Base-by-base conservation (phyloP, 2,329 filamentous ascomycete species). In the Byssothecium circinans region DNA sequence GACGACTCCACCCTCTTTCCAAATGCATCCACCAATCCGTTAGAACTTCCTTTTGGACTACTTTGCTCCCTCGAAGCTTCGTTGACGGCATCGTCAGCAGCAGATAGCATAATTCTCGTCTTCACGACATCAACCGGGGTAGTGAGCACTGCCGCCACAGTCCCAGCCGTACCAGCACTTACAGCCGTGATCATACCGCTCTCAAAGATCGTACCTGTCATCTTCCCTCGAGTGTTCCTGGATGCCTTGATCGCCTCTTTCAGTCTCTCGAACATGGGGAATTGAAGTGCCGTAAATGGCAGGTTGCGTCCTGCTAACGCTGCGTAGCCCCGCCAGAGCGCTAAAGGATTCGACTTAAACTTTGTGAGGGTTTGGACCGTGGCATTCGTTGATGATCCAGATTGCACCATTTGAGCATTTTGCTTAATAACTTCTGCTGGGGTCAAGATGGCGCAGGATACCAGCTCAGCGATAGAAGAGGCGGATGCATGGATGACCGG, bases 401-500 rank as follows among this genome's bases (percentile, higher is more conserved):
- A 47, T 36, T 78, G 47, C 1, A 94, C 77, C 81, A 96, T 91
- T 70, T 96, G 91, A 0, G 91, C 90, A 70, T 96, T 96, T 67
- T 95, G 91, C 74, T 96, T 96, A 54, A 96, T 82, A 7, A 95
- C 89, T 68, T 96, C 91, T 12, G 90, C 89, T 0, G 91, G 91
- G 0, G 91, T 92, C 29, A 96, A 81, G 51, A 96, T 88, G 17
- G 90, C 78, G 65, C 91, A 96, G 4, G 89, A 91, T 2, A 90
- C 88, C 57, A 91, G 81, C 71, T 96, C 91, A 1, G 87, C 91
- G 14, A 83, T 73, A 2, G 84, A 86, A 1, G 89, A 95, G 11
- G 90, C 86, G 2, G 81, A 71, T 5, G 87, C 81, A 66, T 96
- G 87, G 45, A 91, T 80, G 8, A 90, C 56, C 0, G 89, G 84